Evolutionary conservation across 2,329 filamentous ascomycete genomes (phyloP), one percentile per base, ranked within the genome.

Genomic region (Neonectria hederae): DNA sequence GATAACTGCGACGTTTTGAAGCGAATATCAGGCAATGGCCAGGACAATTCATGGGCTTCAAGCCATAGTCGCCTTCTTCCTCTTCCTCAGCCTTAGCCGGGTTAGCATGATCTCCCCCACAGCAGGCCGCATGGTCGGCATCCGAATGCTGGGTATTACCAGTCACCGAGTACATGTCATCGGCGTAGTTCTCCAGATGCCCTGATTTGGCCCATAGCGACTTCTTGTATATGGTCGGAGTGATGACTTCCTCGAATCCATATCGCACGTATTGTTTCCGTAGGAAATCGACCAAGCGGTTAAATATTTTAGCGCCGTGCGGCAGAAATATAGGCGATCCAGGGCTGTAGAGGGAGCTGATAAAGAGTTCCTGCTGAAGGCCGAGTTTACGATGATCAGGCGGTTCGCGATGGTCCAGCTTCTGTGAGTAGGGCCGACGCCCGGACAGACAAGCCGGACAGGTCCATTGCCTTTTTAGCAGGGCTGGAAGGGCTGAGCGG

Each of bases 1-100:
- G 87, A 78, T 95, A 95, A 70, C 90, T 93, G 65, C 89, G 88
- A 62, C 86, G 85, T 69, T 90, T 87, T 51, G 90, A 90, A 65
- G 87, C 90, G 76, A 97, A 97, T 66, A 97, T 87, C 67, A 97
- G 83, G 76, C 93, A 97, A 78, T 97, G 93, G 3, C 93, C 93
- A 0, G 93, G 93, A 76, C 93, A 97, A 76, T 97, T 97, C 93
- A 97, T 97, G 14, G 93, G 93, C 78, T 97, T 97, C 70, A 97
- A 81, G 19, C 92, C 92, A 78, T 92, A 97, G 66, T 92, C 90
- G 68, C 90, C 89, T 65, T 87, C 85, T 63, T 86, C 85, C 66
- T 91, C 88, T 65, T 89, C 87, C 21, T 76, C 75, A 0, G 72
- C 62, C 49, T 68, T 70, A 46, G 64, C 43, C 24, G 64, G 74